Evolutionary conservation across 805 yeast species (phyloP), one percentile per base, ranked within the genome.

Genomic region (Blastobotrys attinorum): DNA sequence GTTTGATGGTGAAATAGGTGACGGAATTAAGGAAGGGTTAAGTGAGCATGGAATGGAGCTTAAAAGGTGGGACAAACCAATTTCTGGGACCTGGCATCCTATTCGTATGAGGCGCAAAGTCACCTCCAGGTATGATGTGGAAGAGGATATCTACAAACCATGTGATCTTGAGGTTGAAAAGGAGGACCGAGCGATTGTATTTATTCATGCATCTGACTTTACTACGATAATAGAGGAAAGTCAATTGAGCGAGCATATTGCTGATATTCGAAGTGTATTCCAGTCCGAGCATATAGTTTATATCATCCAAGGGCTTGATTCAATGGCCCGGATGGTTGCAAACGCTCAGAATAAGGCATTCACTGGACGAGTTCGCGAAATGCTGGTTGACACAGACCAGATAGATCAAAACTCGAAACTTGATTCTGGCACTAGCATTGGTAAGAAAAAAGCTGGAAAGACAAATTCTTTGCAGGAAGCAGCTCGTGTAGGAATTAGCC

Each of bases 71-170:
- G 15, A 29, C 32, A 15, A 42, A 31, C n/a, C 47, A 25, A n/a
- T 31, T 17, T 21, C 22, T 31, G 38, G 31, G 27, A 4, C 31
- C 27, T 16, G 16, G 22, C 29, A 25, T 11, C 29, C 29, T 11
- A 25, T 25, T 7, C 29, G 29, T 7, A 7, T 25, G 10, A 7
- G 29, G 10, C 29, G 55, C 22, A 42, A 47, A 29, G 47, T 48
- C 13, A 37, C 44, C 3, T 16, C 46, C 18, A 34, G 31, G 4
- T 55, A 48, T 40, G 49, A 55, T 33, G 37, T 39, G 7, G 51
- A 47, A 16, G 25, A 40, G n/a, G 57, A 47, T 11, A 29, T 52
- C 13, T 52, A 38, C 27, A 39, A 46, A 1, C 58, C 58, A 2
- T 40, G 45, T 8, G 36, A 38, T 1, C 38, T 27, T 2, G 33